Evolutionary conservation across 805 yeast species (phyloP).

Genomic region (Candida takata): DNA sequence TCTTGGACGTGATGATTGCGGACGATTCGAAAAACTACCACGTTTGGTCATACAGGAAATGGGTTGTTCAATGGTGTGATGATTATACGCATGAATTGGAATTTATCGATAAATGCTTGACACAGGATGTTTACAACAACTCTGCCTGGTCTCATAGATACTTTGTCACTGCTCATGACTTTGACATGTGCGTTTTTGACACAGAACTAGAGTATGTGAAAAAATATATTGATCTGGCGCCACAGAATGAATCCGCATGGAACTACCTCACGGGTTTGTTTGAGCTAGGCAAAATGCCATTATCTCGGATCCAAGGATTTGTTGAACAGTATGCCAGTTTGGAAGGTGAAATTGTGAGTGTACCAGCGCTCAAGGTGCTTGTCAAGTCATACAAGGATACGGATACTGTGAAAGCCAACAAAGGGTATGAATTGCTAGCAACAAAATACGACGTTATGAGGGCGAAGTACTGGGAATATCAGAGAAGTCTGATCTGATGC

Average conservation of each 20-base stretch:
- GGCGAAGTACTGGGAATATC: slow-evolving; percentile 52
- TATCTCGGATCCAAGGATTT: slow-evolving; percentile 38
- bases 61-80: slow-evolving; percentile 60
- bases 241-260: slow-evolving; percentile 86
- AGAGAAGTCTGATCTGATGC: slow-evolving; percentile 15
- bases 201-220: slow-evolving; percentile 50
- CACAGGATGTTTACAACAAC: slow-evolving; percentile 72
- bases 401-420: slow-evolving; percentile 27
- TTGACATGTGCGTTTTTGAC: slow-evolving; percentile 20
- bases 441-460: slow-evolving; percentile 56
- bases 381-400: slow-evolving; percentile 37
- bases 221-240: slow-evolving; percentile 46
- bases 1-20: slow-evolving; percentile 59
- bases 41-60: slow-evolving; percentile 89
- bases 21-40: slow-evolving; percentile 90
- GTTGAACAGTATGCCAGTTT: slow-evolving; percentile 35
- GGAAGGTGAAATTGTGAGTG: slow-evolving; percentile 27
- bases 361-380: slow-evolving; percentile 58
- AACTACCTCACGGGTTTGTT: slow-evolving; percentile 64
- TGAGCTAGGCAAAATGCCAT: slow-evolving; percentile 22
- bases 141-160: slow-evolving; percentile 90
- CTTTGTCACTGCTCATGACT: slow-evolving; percentile 35
- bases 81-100: slow-evolving; percentile 44
- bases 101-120: slow-evolving; percentile 43
- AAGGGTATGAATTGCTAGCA: slow-evolving; percentile 46